phyloP scores from a whole-genome alignment of 805 yeast species.

The Lachancea meyersii region DNA sequence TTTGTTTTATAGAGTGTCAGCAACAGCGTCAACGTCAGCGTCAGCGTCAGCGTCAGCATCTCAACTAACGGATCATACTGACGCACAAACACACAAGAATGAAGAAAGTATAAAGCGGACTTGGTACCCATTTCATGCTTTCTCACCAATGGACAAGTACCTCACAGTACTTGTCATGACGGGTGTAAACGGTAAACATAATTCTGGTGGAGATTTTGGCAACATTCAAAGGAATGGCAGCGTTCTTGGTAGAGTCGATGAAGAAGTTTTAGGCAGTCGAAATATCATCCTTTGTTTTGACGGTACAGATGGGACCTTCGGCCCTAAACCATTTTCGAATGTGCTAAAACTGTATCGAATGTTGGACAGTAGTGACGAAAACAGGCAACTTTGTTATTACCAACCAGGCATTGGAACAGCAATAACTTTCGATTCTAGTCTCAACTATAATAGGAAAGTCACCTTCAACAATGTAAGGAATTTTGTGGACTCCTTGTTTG shows the following conservation, averaged over 20 bases:
- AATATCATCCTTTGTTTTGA: constrained; percentile 54
- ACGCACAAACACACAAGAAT: no score
- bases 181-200: no score
- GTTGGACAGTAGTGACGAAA: constrained; percentile 40
- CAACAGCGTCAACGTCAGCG: neutral
- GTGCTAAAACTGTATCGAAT: constrained; percentile 47
- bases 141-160: no score
- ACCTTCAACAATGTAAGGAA: constrained; percentile 19
- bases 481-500: constrained; percentile 42
- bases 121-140: no score
- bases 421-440: constrained; percentile 36
- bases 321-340: constrained; percentile 49
- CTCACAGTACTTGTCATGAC: no score
- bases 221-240: neutral
- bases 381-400: constrained; percentile 49
- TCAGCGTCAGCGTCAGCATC: neutral
- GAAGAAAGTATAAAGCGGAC: no score
- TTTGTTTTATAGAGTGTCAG: constrained; percentile 3
- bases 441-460: constrained; percentile 15
- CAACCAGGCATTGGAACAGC: constrained; percentile 63
- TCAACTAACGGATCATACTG: neutral
- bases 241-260: neutral
- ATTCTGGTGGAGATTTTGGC: neutral
- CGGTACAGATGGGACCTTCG: constrained; percentile 57
- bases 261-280: constrained; percentile 11